Evolutionary conservation across 257 asterid species (phyloP), one percentile per base, ranked within the genome.

Genomic region (Scutellaria galericulata): DNA sequence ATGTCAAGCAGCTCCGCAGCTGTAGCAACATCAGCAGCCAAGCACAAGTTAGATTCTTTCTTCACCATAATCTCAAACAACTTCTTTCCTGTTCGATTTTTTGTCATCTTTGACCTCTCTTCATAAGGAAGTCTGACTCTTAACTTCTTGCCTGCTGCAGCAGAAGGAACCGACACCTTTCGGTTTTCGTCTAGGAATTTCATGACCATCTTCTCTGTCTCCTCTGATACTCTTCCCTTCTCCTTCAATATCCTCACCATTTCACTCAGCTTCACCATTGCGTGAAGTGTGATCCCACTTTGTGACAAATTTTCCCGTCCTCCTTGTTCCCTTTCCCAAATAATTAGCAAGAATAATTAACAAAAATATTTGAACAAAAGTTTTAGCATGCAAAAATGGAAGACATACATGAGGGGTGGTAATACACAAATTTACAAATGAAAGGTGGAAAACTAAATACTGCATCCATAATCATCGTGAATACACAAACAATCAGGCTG

Each of bases 1-100:
- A 95, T 84, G 66, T 86, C 94, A 75, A 92, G 97, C 84, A 95
- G 83, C 84, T 88, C 98, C 11, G 92, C 85, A 71, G 96, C 96
- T 20, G 98, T 90, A 55, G 96, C 86, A 82, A 92, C 97, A 75
- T 95, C 99, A 75, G 99, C 99, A 81, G 99, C 93, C 79, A 92
- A 77, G 81, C 97, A 95, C 85, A 95, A 79, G 84, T 92, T 92
- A 51, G 96, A 87, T 72, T 95, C 85, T 75, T 95, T 92, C 80
- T 85, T 71, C 78, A 83, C 83, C 98, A 95, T 95, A 64, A 92
- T 88, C 79, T 95, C 96, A 80, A 92, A 95, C 81, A 95, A 74
- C 88, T 79, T 95, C 84, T 83, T 90, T 64, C 98, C 99, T 1
- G 98, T 90, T 14, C 96, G 89, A 81, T 95, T 95, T 51, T 92